Base-by-base conservation (phyloP, 225 moss, liverwort and hornwort species). In the Ulota crispa region DNA sequence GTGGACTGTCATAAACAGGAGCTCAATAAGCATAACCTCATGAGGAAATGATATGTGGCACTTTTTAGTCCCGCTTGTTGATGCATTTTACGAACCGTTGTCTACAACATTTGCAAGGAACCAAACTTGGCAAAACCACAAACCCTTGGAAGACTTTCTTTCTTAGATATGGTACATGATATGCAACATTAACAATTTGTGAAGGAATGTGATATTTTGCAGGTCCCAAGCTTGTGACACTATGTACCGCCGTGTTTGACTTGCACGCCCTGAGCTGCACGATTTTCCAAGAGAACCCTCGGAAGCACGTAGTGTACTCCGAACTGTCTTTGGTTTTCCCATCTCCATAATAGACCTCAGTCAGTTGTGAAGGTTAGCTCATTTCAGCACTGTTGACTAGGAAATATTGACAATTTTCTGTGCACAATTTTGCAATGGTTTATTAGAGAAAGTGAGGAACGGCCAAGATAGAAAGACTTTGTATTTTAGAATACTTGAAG, bases 211-310 rank as follows among this genome's bases (percentile, higher is more conserved):
- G 64, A 18, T n/a, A 30, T 77, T 77, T 72, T 28, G 81, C 90
- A 93, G 90, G 93, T 78, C 93, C 93, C 83, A 85, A 87, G 77
- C 82, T 89, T 28, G 83, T 81, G 69, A 93, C 93, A 11, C 64
- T 90, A 11, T 92, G 90, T 66, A 90, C 93, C 77, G 87, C 72
- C 23, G 68, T 93, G 4, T 93, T 92, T 61, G 89, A 93, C 79
- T 80, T 90, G 87, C 81, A 90, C 53, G 59, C 81, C 30, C 64
- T 73, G 64, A 90, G 70, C 53, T 85, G 87, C 42, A 89, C 90
- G 2, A 81, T 93, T 60, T 87, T 88, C 73, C 85, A 67, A 63
- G 86, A 67, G 50, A 93, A 91, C 78, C 92, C 92, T 11, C 60
- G 18, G 53, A 81, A 88, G 79, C 81, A 66, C 54, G 15, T 65